Evolutionary conservation across 1,284 basidiomycete species (phyloP).

Genomic region (Singerocomus rubriflavus): DNA sequence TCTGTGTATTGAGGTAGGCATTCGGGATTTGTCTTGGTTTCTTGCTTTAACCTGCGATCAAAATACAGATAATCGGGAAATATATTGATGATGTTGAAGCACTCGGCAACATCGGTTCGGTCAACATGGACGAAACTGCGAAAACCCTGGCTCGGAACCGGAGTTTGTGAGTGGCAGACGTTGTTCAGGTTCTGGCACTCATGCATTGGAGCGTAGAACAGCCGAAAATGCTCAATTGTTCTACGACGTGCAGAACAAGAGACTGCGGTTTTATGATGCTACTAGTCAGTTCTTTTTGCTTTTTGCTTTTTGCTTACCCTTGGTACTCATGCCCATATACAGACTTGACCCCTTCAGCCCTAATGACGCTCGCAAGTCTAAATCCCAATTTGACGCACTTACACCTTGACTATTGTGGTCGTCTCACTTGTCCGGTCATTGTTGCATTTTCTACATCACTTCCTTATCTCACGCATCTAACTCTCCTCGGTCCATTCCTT

Average conservation of each 20-base stretch:
- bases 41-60: neutral
- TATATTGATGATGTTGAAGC: constrained; percentile 91
- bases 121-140: constrained; percentile 81
- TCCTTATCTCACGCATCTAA: constrained; percentile 64
- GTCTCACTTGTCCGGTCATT: constrained; percentile 71
- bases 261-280: constrained; percentile 84
- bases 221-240: constrained; percentile 80
- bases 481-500: constrained; percentile 88
- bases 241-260: constrained; percentile 69
- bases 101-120: constrained; percentile 79
- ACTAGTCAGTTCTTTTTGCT: constrained; percentile 55
- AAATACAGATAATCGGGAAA: constrained; percentile 69
- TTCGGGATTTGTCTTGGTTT: neutral
- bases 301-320: constrained; percentile 1
- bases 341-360: constrained; percentile 70
- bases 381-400: constrained; percentile 79
- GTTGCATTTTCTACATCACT: constrained; percentile 63
- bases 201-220: constrained; percentile 44
- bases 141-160: constrained; percentile 87
- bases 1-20: constrained; percentile 72
- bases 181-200: neutral
- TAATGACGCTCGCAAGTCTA: constrained; percentile 67
- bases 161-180: constrained; percentile 59
- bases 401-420: constrained; percentile 86
- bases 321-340: constrained; percentile 7